Evolutionary conservation across 208 protist genomes (phyloP), one percentile per base, ranked within the genome.

Genomic region (Phytomonas francai): DNA sequence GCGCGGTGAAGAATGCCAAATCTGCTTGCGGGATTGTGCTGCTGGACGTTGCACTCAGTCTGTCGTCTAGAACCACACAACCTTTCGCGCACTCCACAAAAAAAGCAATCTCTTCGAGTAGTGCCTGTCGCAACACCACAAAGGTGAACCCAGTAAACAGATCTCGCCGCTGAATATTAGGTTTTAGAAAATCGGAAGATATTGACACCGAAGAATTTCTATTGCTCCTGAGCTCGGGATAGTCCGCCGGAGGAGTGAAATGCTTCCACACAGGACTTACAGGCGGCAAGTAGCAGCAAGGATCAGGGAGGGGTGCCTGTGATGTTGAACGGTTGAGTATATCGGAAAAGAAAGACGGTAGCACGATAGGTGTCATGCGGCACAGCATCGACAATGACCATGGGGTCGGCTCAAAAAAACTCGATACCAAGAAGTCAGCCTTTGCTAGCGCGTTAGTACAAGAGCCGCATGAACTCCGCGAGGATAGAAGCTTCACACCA

Each of bases 351-450:
- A 81, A 94, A 28, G 63, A 71, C 12, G 85, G 85, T 0, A 76
- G 75, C 14, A 94, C 88, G 57, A 94, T 80, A 42, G 78, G 78
- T 11, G 72, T 71, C 14, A 72, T 76, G 12, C 83, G 69, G 67
- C 81, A 87, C n/a, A 94, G 70, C 68, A 82, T 75, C 11, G 81
- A 80, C 2, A 94, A 75, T 28, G 81, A 74, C 31, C 73, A 79
- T 22, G 80, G 73, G n/a, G 83, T 81, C 12, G 81, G 78, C 65
- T 76, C 77, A 31, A 88, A 66, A 29, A 42, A 67, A 68, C 69
- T 75, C 12, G 83, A 77, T 27, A 80, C 70, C 16, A 77, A 39
- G 27, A 79, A 72, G 59, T 56, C 63, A 22, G 65, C 51, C 51
- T 14, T 27, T 25, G 42, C 56, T 28, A 51, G 8, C 27, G 32